phyloP scores from a whole-genome alignment of 345 rosid species.

The Mercurialis annua region DNA sequence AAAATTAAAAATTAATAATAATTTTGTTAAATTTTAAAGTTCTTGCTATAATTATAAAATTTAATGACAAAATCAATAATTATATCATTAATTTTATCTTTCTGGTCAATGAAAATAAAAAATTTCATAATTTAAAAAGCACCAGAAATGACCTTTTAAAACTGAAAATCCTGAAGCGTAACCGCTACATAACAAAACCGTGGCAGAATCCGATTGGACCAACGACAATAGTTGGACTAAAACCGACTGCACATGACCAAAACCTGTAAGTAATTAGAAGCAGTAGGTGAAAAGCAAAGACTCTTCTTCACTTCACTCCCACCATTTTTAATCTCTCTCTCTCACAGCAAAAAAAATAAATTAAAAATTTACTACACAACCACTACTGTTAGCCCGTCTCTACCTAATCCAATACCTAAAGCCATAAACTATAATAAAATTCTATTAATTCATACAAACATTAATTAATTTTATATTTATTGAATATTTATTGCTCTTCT shows the following conservation, averaged over 20 bases:
- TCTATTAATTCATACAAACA: background rate
- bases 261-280: conserved; percentile 21
- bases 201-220: conserved; percentile 26
- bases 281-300: conserved; percentile 55
- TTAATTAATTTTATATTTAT: background rate
- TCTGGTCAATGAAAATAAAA: too few species aligned
- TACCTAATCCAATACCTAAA: conserved; percentile 35
- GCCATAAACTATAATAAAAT: background rate
- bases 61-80: too few species aligned
- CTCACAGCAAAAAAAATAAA: conserved; percentile 1
- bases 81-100: too few species aligned
- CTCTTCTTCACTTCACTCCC: too few species aligned
- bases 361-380: conserved; percentile 25
- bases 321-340: too few species aligned
- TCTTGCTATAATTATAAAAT: too few species aligned
- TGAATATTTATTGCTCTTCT: background rate
- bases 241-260: conserved; percentile 25
- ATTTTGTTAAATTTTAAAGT: too few species aligned
- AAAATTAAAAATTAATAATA: too few species aligned
- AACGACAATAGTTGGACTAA: conserved; percentile 18
- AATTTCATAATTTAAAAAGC: too few species aligned
- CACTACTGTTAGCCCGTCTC: conserved; percentile 24
- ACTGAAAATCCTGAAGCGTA: background rate
- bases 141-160: too few species aligned
- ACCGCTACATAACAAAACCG: conserved; percentile 13